A percentile compares a stretch with the other conserved stretches of the same genome.
Conservation (phyloP, 768 basidiomycete species). For the Leccinum barrowsii region DNA sequence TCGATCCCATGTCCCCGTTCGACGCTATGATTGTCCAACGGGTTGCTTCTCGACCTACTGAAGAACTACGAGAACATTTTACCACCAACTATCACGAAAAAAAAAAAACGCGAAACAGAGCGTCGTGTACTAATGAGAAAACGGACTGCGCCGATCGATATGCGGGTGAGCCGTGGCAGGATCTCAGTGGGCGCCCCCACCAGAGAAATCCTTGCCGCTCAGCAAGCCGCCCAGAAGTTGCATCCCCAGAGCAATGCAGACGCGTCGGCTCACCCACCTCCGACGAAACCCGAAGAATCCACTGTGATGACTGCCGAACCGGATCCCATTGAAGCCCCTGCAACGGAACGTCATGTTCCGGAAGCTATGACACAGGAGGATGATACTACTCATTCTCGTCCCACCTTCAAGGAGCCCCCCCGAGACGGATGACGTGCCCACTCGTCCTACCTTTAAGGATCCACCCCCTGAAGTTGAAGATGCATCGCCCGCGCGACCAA, state of each 20-base stretch:
- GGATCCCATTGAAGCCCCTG: conserved; percentile 8
- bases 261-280: conserved; percentile 16
- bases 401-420: conserved; percentile 63
- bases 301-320: conserved; percentile 15
- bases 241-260: conserved; percentile 13
- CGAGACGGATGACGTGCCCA: conserved; percentile 27
- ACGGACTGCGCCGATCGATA: conserved; percentile 83
- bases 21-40: conserved; percentile 23
- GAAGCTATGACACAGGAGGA: conserved; percentile 14
- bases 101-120: conserved; percentile 82
- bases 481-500: conserved; percentile 13
- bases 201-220: conserved; percentile 66
- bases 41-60: conserved; percentile 82
- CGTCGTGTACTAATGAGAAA: conserved; percentile 80
- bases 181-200: conserved; percentile 71
- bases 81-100: conserved; percentile 77
- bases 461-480: conserved; percentile 60
- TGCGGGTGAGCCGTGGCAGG: conserved; percentile 77
- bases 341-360: background rate
- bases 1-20: background rate
- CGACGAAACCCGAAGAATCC: conserved; percentile 18
- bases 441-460: conserved; percentile 55
- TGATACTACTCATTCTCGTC: conserved; percentile 30
- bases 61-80: conserved; percentile 70
- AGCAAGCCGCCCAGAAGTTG: conserved; percentile 58